phyloP scores from a whole-genome alignment of 108 stramenopile species.

The Cyclotella choctawhatcheeana region DNA sequence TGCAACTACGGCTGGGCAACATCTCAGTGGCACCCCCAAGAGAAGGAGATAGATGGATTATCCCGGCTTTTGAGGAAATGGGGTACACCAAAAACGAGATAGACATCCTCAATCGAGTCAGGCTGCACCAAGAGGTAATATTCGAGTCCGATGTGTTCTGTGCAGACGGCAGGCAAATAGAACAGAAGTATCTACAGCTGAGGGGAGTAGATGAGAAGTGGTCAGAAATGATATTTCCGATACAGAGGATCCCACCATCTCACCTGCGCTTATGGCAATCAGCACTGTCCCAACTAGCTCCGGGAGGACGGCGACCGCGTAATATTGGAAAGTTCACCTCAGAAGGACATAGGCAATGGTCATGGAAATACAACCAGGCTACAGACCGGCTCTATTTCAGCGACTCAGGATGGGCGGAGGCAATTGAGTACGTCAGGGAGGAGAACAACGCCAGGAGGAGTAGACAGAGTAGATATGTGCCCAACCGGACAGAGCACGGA shows the following conservation, averaged over 20 bases:
- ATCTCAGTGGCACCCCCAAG: neutral
- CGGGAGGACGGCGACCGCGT: conserved; percentile 2
- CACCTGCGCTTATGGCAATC: neutral
- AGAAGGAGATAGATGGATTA: neutral
- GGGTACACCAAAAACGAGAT: neutral
- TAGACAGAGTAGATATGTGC: neutral
- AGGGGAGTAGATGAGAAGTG: neutral
- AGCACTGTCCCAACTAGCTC: conserved; percentile 4
- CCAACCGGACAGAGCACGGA: no score
- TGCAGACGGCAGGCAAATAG: neutral
- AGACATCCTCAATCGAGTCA: neutral
- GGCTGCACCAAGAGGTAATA: neutral
- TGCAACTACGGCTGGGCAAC: neutral
- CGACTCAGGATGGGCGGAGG: neutral
- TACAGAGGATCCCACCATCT: neutral
- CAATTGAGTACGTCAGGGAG: neutral
- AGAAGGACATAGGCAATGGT: neutral
- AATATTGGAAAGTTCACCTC: neutral
- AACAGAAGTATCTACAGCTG: neutral
- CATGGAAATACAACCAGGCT: neutral
- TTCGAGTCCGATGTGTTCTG: neutral
- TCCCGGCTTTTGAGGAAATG: neutral
- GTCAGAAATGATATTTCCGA: conserved; percentile 1
- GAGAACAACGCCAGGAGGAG: neutral
- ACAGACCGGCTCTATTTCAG: neutral